Base-by-base conservation (phyloP, 805 yeast genomes). In the Zygosaccharomyces lentus region DNA sequence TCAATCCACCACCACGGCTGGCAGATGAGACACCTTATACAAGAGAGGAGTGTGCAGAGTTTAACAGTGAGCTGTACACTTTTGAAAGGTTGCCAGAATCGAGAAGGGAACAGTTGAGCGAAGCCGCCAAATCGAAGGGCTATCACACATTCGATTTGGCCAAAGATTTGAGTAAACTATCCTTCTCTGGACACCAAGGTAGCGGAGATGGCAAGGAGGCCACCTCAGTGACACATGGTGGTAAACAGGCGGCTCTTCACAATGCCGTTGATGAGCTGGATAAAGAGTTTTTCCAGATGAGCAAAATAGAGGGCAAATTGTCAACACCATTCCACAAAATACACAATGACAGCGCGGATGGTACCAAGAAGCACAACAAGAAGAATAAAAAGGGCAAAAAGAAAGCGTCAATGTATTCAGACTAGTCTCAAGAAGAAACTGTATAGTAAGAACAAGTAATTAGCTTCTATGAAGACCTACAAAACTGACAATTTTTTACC, bases 231-330 rank as follows among this genome's bases (percentile, higher is more conserved):
- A 79, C 76, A 47, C 83, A 85, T 57, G 91, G 93, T 69, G 93
- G 93, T 66, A 81, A 78, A 53, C 89, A 85, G 61, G 91, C 93
- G 9, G 87, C 88, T 2, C 72, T 84, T 51, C 78, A 76, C 54
- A 82, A 84, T 61, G 84, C 88, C 6, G 88, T 91, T 29, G 87
- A 80, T 34, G 93, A 87, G 56, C 71, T 91, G 53, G 97, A 91
- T 65, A 73, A 78, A 30, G 96, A 88, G 48, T 91, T 91, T 61
- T 91, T 91, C 73, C 74, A 77, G 46, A 78, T 82, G 81, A 76
- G 74, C 48, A 69, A 66, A 12, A 80, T 82, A 3, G 73, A 74
- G 50, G 95, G 95, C 2, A 78, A 75, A 44, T 60, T 83, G 50
- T 71, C 73, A 34, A 70, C 76, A 5, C 96, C 98, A 6, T 88